phyloP scores from a whole-genome alignment of 805 yeast species.

The Isabelozyma pseudorhagii region DNA sequence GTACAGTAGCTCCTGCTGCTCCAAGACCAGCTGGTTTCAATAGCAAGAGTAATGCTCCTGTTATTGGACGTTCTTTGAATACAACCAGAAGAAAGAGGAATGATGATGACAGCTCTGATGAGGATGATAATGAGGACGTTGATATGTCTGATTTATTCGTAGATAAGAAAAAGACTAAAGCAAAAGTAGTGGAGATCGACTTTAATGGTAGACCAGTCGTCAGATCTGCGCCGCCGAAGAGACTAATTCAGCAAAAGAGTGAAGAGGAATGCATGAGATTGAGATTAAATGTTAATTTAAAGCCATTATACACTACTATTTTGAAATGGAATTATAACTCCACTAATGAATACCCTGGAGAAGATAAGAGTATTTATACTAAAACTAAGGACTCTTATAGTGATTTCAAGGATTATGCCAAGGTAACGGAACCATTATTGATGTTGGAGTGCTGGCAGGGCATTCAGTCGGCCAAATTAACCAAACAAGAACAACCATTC shows the following conservation, averaged over 20 bases:
- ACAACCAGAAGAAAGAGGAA: constrained; percentile 25
- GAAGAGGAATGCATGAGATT: constrained; percentile 78
- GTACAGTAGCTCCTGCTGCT: constrained; percentile 39
- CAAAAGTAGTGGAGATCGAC: constrained; percentile 41
- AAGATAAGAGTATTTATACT: constrained; percentile 36
- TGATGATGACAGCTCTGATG: constrained; percentile 33
- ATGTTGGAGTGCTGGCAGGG: constrained; percentile 94
- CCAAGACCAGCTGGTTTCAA: constrained; percentile 57
- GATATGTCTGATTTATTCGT: constrained; percentile 41
- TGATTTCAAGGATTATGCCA: constrained; percentile 62
- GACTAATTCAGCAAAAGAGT: constrained; percentile 34
- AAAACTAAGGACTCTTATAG: constrained; percentile 55
- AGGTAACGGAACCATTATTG: constrained; percentile 73
- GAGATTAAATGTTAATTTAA: constrained; percentile 73
- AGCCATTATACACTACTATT: constrained; percentile 67
- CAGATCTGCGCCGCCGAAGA: constrained; percentile 19
- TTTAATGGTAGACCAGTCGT: constrained; percentile 39
- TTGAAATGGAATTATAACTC: constrained; percentile 74
- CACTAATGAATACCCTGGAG: constrained; percentile 52
- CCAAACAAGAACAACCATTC: constrained; percentile 60
- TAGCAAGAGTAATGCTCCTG: constrained; percentile 16
- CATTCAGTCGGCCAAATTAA: constrained; percentile 66
- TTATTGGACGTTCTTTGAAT: constrained; percentile 38
- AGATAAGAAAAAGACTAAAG: constrained; percentile 28
- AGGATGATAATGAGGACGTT: constrained; percentile 27